Base-by-base conservation (phyloP, 139 green algal genomes). In the Edaphochlamys debaryana region DNA sequence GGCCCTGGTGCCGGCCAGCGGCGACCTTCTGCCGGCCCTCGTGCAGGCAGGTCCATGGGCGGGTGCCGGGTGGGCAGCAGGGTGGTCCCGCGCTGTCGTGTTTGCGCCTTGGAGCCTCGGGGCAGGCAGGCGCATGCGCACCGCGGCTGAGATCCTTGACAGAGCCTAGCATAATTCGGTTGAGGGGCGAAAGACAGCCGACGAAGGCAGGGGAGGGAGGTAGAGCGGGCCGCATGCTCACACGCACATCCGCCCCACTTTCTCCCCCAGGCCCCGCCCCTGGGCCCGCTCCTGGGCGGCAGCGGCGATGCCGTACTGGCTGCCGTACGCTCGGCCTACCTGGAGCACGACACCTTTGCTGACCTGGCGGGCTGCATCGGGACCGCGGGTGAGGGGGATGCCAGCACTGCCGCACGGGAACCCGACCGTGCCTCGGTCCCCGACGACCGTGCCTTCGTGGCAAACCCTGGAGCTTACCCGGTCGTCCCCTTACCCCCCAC, bases 271-370 rank as follows among this genome's bases (percentile, higher is more conserved):
- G 20, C 36, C 4, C 9, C 72, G 52, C 40, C 72, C 36, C 37
- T 6, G 60, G 9, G 6, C 4, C 27, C n/a, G 11, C 11, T 38
- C 60, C 60, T 27, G 30, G 13, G 52, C 23, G 34, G 15, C 52
- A 32, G 40, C 17, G 9, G 32, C 7, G 70, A 48, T 22, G 48
- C 70, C 30, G 48, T 79, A 20, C 70, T 79, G 27, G 52, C 52
- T 30, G 72, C 72, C 52, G 72, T 79, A 22, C 37, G 54, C 13
- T 32, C 72, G 54, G 50, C 72, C 13, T 79, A 79, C 72, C 72
- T 79, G 52, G 72, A 52, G 34, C 52, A 67, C 27, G 52, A 79
- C 54, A 52, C 72, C 20, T 36, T 4, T 34, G 52, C 54, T 3
- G 52, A 20, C 7, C 23, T 69, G 72, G 36, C 54, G 72, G 72